Evolutionary conservation across 371 early-diverging fungal species (phyloP), one percentile per base, ranked within the genome.

Genomic region (Thermomucor indicae-seudaticae): DNA sequence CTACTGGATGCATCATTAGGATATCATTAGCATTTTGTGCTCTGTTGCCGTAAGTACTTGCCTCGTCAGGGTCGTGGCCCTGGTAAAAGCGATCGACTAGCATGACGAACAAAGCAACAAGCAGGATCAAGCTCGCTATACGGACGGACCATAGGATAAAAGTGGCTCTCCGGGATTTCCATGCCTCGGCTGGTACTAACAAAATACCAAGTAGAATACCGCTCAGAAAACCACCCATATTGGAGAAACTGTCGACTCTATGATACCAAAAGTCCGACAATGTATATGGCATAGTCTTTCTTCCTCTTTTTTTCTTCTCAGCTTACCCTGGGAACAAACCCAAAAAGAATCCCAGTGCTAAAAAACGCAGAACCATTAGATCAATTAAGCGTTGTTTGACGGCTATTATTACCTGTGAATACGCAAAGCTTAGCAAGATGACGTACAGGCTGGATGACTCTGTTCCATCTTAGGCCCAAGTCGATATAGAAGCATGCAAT

Each of bases 321-420:
- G n/a, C 86, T 51, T 88, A 60, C 65, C 67, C 75, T 1, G 92
- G 90, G 20, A 90, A 61, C 39, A 84, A 66, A 3, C 90, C 90
- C 20, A 92, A 53, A 6, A 72, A 59, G 55, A 89, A 25, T 22
- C 17, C 16, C 5, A 25, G 8, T 4, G 40, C 23, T 40, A 30
- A 14, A 16, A 3, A 38, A 20, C 6, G 6, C 22, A 7, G 35
- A 49, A 24, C 5, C 12, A 38, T 37, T 27, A 11, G 8, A 5
- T 42, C 8, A 5, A 20, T 12, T 47, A 8, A 32, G 19, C 1
- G 1, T 11, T 17, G 16, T n/a, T 2, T 16, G 14, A 17, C n/a
- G 10, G 10, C 27, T 31, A 32, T 4, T 27, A 22, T 2, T 53
- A 32, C 60, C 50, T 41, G 52, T 48, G 17, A 51, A 25, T 2